Conservation (phyloP, 257 asterid genomes). For the Capsicum rhomboideum region DNA sequence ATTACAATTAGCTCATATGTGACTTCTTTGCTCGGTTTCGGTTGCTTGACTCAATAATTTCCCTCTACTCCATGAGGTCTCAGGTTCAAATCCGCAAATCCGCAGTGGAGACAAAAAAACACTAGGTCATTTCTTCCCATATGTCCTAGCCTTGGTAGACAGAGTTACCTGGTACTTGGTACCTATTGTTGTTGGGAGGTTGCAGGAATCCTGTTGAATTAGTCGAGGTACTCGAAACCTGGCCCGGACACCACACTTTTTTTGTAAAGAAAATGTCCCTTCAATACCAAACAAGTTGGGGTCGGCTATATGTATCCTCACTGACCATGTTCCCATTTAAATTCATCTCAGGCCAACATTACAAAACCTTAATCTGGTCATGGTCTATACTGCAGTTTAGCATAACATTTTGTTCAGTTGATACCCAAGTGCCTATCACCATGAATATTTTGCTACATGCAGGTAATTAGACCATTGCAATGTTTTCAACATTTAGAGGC, state of each 20-base stretch:
- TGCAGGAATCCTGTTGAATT: too few species aligned
- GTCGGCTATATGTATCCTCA: background rate
- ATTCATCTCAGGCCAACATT: background rate
- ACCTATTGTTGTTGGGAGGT: too few species aligned
- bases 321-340: background rate
- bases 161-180: too few species aligned
- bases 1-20: background rate
- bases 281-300: background rate
- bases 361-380: background rate
- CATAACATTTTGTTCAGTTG: background rate
- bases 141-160: too few species aligned
- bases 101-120: too few species aligned
- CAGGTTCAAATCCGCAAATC: too few species aligned
- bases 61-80: too few species aligned
- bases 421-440: background rate
- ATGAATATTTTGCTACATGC: constrained; percentile 3
- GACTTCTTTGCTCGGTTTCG: background rate
- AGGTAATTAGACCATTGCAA: constrained; percentile 58
- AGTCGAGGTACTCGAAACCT: too few species aligned
- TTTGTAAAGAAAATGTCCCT: background rate
- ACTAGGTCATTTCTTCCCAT: too few species aligned
- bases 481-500: constrained; percentile 57
- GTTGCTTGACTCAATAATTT: background rate
- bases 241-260: too few species aligned
- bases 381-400: background rate